These are phyloP conservation scores for Leishmania mexicana DNA, from an alignment of 208 protist genomes.

Conservation along the genomic window DNA sequence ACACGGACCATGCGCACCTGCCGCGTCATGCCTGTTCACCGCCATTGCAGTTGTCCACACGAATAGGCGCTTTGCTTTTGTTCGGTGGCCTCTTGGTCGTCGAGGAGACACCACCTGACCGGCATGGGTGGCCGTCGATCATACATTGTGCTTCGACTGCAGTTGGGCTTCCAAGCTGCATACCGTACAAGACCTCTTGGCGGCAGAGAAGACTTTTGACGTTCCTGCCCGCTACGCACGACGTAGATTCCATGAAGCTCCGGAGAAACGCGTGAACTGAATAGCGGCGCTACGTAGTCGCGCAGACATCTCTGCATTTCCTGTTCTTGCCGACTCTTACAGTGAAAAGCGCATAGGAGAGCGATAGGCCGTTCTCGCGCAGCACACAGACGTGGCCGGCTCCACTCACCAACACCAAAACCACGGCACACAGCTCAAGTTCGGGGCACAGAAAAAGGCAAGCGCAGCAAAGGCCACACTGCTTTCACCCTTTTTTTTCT, in stretches of 20 bases:
- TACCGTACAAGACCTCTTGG: not conserved
- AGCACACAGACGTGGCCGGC: slow-evolving; percentile 43
- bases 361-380: not conserved
- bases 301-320: not conserved
- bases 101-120: not conserved
- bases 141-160: not conserved
- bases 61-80: not conserved
- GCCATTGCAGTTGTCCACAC: too few relatives aligned
- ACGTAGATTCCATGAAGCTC: not conserved
- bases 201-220: not conserved
- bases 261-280: too few relatives aligned
- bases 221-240: not conserved
- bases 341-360: slow-evolving; percentile 22
- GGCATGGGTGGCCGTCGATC: not conserved
- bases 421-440: not conserved
- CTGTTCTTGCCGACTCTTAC: slow-evolving; percentile 40
- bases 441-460: not conserved
- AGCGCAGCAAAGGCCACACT: not conserved
- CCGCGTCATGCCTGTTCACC: not conserved
- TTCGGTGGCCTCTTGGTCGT: not conserved
- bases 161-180: not conserved
- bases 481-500: not conserved
- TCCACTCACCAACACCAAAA: not conserved
- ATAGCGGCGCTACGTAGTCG: not conserved
- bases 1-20: not conserved